phyloP scores from a whole-genome alignment of 192 early-diverging fungal genomes.

The Umbelopsis vinacea region DNA sequence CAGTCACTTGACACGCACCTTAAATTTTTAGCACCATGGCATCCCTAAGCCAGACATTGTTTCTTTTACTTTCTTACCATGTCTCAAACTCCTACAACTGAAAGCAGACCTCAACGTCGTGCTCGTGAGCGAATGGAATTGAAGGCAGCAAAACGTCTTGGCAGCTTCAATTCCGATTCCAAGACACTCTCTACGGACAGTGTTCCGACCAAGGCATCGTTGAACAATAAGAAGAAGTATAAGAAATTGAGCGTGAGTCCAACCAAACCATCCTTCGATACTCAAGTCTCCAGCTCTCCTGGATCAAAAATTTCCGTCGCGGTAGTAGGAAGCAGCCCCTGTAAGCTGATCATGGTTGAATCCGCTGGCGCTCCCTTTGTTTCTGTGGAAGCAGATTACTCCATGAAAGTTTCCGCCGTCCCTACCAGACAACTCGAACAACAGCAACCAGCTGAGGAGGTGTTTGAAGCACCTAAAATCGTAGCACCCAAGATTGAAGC shows the following conservation, averaged over 20 bases:
- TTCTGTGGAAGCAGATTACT: neutral
- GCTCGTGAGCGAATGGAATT: constrained; percentile 1
- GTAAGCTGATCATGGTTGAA: neutral
- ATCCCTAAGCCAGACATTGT: neutral
- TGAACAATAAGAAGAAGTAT: constrained; percentile 17
- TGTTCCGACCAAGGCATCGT: neutral
- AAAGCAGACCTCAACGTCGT: constrained; percentile 11
- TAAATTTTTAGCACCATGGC: neutral
- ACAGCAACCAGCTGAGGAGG: neutral
- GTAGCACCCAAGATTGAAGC: no score
- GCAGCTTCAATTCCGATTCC: neutral
- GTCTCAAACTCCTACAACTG: neutral
- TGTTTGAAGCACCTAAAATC: neutral
- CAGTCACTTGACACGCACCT: constrained; percentile 14
- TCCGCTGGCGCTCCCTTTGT: neutral
- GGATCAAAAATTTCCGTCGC: neutral
- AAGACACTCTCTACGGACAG: neutral
- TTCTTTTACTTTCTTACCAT: neutral
- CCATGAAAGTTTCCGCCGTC: no score
- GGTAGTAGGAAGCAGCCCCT: neutral
- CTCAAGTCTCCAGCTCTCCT: neutral
- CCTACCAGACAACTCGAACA: neutral
- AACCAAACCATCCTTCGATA: neutral
- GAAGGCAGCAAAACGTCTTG: constrained; percentile 2
- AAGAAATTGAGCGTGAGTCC: neutral